Conservation (phyloP, 1,284 basidiomycete species). For the Rhizopogon parksii region DNA sequence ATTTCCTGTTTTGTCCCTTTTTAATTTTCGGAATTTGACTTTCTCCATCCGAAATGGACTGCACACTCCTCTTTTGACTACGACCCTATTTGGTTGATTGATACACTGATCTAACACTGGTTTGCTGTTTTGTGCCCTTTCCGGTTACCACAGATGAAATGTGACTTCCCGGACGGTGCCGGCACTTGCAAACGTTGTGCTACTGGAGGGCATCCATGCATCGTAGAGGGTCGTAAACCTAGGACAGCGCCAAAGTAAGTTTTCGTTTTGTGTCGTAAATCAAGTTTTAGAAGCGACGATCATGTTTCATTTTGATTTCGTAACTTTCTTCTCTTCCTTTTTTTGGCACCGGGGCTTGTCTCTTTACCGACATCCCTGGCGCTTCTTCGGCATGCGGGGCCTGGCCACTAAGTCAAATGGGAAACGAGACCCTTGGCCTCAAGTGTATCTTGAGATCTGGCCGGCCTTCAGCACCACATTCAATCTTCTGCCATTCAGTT, state of each 20-base stretch:
- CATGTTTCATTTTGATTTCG: constrained; percentile 1
- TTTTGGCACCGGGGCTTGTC: constrained; percentile 14
- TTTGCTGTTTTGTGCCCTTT: constrained; percentile 6
- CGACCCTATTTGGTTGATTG: not conserved
- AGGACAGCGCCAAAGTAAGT: constrained; percentile 73
- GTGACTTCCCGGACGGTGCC: constrained; percentile 61
- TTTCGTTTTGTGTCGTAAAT: constrained; percentile 13
- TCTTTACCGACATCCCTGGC: constrained; percentile 12
- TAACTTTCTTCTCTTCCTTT: constrained; percentile 3
- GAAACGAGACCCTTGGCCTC: constrained; percentile 10
- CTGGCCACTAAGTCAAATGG: constrained; percentile 9
- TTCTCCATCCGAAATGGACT: constrained; percentile 8
- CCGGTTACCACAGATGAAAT: constrained; percentile 59
- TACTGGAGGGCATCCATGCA: constrained; percentile 60
- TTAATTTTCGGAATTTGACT: constrained; percentile 13
- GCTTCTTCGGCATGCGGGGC: constrained; percentile 19
- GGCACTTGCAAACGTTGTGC: constrained; percentile 70
- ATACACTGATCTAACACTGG: constrained; percentile 9
- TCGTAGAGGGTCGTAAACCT: constrained; percentile 74
- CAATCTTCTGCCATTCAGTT: constrained; percentile 6
- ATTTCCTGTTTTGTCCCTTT: constrained; percentile 4
- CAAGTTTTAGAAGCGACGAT: constrained; percentile 12
- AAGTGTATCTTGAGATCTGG: constrained; percentile 11
- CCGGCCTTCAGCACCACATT: constrained; percentile 1
- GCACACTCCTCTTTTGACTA: constrained; percentile 3